phyloP scores from a whole-genome alignment of 352 stramenopile species.

The Globisporangium perplexum region DNA sequence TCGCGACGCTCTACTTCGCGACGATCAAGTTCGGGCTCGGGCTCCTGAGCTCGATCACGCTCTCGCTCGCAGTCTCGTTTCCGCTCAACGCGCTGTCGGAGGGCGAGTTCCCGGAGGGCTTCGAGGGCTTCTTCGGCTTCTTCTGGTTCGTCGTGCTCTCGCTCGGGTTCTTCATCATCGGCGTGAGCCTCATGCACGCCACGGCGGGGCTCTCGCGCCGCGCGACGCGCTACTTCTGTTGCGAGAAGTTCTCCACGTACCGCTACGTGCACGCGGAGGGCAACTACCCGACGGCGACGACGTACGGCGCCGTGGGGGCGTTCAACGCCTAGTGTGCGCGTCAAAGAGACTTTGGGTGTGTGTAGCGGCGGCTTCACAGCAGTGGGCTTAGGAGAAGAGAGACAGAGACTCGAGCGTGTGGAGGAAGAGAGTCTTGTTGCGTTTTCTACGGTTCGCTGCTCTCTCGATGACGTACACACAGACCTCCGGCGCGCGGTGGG shows the following conservation, averaged over 20 bases:
- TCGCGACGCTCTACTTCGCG: slow-evolving; percentile 53
- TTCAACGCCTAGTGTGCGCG: slow-evolving; percentile 12
- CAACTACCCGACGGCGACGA: slow-evolving; percentile 12
- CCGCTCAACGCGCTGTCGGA: slow-evolving; percentile 30
- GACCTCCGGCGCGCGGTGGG: not conserved
- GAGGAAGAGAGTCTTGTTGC: not conserved
- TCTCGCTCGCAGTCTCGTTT: slow-evolving; percentile 52
- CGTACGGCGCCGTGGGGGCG: slow-evolving; percentile 30
- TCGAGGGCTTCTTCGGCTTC: slow-evolving; percentile 28
- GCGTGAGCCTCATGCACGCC: slow-evolving; percentile 52
- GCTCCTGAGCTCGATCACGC: slow-evolving; percentile 40
- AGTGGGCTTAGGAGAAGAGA: no score
- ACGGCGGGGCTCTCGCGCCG: slow-evolving; percentile 30
- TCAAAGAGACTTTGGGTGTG: no score
- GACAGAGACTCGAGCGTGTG: no score
- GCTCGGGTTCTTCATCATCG: slow-evolving; percentile 37
- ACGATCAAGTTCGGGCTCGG: slow-evolving; percentile 53
- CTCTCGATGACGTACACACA: not conserved
- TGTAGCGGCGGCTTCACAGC: no score
- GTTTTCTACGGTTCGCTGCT: slow-evolving; percentile 3
- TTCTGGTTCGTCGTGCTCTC: slow-evolving; percentile 43
- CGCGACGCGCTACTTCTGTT: slow-evolving; percentile 64
- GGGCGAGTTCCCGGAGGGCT: slow-evolving; percentile 33
- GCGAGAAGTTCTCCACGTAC: slow-evolving; percentile 50
- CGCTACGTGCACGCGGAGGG: slow-evolving; percentile 24